Evolutionary conservation across 805 yeast species (phyloP).

Genomic region (Candida jianshihensis): DNA sequence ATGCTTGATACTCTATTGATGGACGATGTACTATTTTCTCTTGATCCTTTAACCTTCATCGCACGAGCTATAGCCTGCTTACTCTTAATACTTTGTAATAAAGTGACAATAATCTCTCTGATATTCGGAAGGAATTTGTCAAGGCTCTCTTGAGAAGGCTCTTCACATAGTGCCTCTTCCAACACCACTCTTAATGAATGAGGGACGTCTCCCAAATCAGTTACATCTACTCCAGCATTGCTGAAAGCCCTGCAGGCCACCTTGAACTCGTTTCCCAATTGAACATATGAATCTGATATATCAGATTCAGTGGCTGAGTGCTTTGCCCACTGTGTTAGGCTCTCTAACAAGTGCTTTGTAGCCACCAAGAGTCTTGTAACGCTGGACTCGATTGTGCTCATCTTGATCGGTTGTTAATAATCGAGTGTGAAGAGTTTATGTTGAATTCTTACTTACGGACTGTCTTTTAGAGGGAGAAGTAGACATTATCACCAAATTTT

Average conservation of each 20-base stretch:
- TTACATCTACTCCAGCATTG: constrained; percentile 69
- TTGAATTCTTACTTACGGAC: constrained; percentile 22
- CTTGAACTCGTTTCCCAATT: constrained; percentile 88
- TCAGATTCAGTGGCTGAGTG: constrained; percentile 70
- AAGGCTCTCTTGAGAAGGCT: constrained; percentile 75
- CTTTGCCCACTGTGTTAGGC: constrained; percentile 85
- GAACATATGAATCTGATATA: constrained; percentile 88
- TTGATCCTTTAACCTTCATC: constrained; percentile 22
- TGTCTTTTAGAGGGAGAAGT: constrained; percentile 19
- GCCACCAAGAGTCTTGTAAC: constrained; percentile 76
- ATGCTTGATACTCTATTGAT: constrained; percentile 4
- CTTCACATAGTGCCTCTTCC: constrained; percentile 80
- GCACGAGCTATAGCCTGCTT: constrained; percentile 59
- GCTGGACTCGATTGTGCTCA: constrained; percentile 65
- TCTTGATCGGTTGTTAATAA: constrained; percentile 11
- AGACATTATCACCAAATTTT: constrained; percentile 1
- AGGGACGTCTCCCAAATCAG: constrained; percentile 89
- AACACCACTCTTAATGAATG: constrained; percentile 67
- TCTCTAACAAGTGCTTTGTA: constrained; percentile 81
- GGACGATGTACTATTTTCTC: constrained; percentile 12
- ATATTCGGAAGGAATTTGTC: constrained; percentile 79
- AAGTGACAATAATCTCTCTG: constrained; percentile 74
- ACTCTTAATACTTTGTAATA: constrained; percentile 71
- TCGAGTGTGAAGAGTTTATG: too few relatives aligned
- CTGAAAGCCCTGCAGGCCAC: constrained; percentile 76